A percentile compares a stretch with the other conserved stretches of the same genome.
Conservation (phyloP, 192 early-diverging fungal genomes). For the Rhizoclosmatium sp. region DNA sequence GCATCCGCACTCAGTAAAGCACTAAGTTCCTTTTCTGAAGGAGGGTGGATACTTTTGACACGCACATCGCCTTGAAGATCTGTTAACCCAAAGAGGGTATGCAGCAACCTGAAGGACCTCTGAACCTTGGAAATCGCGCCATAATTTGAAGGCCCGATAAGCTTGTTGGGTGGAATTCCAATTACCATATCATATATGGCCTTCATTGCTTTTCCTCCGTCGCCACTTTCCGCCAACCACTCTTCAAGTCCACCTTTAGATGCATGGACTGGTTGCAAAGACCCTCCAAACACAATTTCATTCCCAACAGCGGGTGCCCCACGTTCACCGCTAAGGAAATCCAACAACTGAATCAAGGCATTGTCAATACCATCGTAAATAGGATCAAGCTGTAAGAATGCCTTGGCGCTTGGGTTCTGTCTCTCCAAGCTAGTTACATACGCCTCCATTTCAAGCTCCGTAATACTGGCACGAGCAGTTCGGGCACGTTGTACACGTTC, state of each 20-base stretch:
- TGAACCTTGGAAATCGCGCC: constrained; percentile 11
- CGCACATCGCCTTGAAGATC: background rate
- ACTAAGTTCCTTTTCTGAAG: background rate
- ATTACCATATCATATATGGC: background rate
- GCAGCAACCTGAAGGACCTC: background rate
- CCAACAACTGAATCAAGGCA: background rate
- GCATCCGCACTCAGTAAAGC: background rate
- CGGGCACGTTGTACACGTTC: background rate
- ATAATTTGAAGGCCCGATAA: constrained; percentile 23
- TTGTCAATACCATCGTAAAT: background rate
- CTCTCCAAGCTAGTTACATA: constrained; percentile 22
- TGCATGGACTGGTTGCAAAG: background rate
- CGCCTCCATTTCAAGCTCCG: constrained; percentile 27
- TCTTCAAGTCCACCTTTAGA: background rate
- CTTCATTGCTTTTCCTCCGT: background rate
- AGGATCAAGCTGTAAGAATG: constrained; percentile 5
- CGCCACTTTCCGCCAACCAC: background rate
- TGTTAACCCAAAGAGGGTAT: background rate
- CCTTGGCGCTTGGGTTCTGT: constrained; percentile 18
- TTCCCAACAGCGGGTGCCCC: background rate
- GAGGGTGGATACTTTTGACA: background rate
- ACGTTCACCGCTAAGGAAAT: constrained; percentile 18
- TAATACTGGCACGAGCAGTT: background rate
- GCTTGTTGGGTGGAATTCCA: background rate
- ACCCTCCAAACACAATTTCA: constrained; percentile 17